A percentile compares a stretch with the other conserved stretches of the same genome.
Conservation (phyloP, 2,329 filamentous ascomycete genomes). For the Capronia epimyces region DNA sequence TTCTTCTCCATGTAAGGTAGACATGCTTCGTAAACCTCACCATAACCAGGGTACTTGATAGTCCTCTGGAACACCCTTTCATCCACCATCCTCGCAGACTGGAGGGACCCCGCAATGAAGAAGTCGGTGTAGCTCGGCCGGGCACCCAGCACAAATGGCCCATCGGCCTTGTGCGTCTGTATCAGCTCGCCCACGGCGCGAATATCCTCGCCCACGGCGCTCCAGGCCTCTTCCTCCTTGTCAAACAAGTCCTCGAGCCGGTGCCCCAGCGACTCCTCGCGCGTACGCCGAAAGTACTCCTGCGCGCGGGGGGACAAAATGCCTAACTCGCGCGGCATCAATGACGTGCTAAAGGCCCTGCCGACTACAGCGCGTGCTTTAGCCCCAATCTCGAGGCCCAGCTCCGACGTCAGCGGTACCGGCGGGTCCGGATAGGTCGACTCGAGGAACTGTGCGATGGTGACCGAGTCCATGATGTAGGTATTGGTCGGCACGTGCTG, state of each 20-base stretch:
- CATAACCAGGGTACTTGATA: conserved; percentile 27
- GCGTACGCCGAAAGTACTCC: conserved; percentile 39
- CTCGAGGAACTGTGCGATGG: conserved; percentile 41
- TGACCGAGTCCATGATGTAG: conserved; percentile 39
- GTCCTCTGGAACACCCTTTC: conserved; percentile 32
- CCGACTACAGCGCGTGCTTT: conserved; percentile 33
- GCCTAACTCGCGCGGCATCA: conserved; percentile 37
- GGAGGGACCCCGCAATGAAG: conserved; percentile 37
- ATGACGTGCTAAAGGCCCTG: conserved; percentile 30
- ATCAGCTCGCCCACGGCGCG: conserved; percentile 34
- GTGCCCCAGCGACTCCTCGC: conserved; percentile 36
- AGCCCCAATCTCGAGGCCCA: conserved; percentile 34
- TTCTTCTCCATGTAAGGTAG: conserved; percentile 18
- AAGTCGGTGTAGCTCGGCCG: conserved; percentile 39
- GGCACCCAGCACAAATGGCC: conserved; percentile 39
- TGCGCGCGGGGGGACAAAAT: conserved; percentile 37
- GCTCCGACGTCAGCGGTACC: conserved; percentile 35
- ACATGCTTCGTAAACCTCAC: conserved; percentile 22
- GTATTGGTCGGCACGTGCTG: conserved; percentile 38
- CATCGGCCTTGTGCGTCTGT: conserved; percentile 33
- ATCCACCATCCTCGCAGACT: conserved; percentile 34
- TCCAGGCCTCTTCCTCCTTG: conserved; percentile 33
- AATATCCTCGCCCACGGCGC: conserved; percentile 29
- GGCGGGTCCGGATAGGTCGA: conserved; percentile 37
- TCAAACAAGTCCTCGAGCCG: conserved; percentile 37